These are phyloP conservation scores for Condylostoma magnum DNA, from an alignment of 169 alveolate genomes.

Conservation along the genomic window DNA sequence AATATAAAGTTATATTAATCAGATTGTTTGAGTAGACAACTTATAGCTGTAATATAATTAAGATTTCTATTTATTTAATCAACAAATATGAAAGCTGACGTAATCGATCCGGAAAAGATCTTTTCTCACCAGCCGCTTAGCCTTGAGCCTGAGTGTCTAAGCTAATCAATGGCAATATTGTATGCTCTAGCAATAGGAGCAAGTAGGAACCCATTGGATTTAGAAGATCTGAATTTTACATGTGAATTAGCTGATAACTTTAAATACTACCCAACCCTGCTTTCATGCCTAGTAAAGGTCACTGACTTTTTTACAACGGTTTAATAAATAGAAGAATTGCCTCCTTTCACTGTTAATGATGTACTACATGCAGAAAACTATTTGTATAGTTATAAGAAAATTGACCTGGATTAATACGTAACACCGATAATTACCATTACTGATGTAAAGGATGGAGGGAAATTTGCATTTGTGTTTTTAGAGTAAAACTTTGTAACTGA, in stretches of 20 bases:
- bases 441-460: constrained; percentile 66
- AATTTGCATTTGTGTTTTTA: constrained; percentile 50
- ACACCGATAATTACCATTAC: constrained; percentile 31
- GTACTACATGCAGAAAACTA: constrained; percentile 84
- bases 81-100: too few relatives aligned
- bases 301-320: constrained; percentile 54
- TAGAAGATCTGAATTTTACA: constrained; percentile 59
- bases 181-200: constrained; percentile 52
- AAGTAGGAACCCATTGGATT: constrained; percentile 65
- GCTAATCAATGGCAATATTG: too few relatives aligned
- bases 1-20: too few relatives aligned
- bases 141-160: too few relatives aligned
- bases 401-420: constrained; percentile 33
- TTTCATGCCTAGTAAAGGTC: constrained; percentile 47
- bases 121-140: too few relatives aligned
- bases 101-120: too few relatives aligned
- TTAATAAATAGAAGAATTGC: constrained; percentile 73
- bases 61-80: too few relatives aligned
- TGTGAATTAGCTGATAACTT: constrained; percentile 73
- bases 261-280: constrained; percentile 62
- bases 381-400: constrained; percentile 42
- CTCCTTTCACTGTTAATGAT: constrained; percentile 80
- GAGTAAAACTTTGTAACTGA: constrained; percentile 36
- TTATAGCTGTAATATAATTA: too few relatives aligned
- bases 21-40: too few relatives aligned